Conservation (phyloP, 1,284 basidiomycete species). For the Trichosporon faecale region DNA sequence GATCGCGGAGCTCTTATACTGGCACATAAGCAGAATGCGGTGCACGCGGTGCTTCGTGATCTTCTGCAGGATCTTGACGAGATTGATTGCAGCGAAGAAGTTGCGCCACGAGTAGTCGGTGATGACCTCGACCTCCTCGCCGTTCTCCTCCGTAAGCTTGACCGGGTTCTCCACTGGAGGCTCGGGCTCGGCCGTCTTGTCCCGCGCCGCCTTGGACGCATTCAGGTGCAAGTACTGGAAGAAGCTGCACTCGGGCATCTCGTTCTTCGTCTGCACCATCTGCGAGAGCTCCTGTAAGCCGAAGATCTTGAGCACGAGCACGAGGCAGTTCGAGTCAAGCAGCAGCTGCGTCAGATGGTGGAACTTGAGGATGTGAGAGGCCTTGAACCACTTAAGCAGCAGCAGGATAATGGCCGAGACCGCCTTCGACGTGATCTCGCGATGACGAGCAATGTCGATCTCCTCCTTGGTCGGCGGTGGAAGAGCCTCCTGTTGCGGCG, state of each 20-base stretch:
- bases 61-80: conserved; percentile 97
- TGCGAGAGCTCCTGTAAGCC: conserved; percentile 86
- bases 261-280: conserved; percentile 80
- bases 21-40: conserved; percentile 90
- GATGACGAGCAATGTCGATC: conserved; percentile 88
- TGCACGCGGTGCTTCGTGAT: conserved; percentile 92
- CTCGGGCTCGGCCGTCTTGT: conserved; percentile 41
- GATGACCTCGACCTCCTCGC: conserved; percentile 82
- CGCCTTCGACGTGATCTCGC: conserved; percentile 96
- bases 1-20: conserved; percentile 97
- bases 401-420: conserved; percentile 91
- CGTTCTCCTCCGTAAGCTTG: conserved; percentile 40
- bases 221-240: conserved; percentile 76
- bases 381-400: conserved; percentile 97
- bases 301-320: conserved; percentile 97
- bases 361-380: conserved; percentile 97
- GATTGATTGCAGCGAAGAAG: conserved; percentile 97
- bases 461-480: conserved; percentile 84
- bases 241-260: conserved; percentile 65
- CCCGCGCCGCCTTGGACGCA: conserved; percentile 59
- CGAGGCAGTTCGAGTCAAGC: conserved; percentile 90
- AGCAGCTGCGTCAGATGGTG: conserved; percentile 93
- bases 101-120: conserved; percentile 97
- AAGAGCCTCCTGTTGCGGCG: conserved; percentile 54
- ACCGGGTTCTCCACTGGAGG: conserved; percentile 29